phyloP scores from a whole-genome alignment of 805 yeast species.

The Debaryomyces hansenii region DNA sequence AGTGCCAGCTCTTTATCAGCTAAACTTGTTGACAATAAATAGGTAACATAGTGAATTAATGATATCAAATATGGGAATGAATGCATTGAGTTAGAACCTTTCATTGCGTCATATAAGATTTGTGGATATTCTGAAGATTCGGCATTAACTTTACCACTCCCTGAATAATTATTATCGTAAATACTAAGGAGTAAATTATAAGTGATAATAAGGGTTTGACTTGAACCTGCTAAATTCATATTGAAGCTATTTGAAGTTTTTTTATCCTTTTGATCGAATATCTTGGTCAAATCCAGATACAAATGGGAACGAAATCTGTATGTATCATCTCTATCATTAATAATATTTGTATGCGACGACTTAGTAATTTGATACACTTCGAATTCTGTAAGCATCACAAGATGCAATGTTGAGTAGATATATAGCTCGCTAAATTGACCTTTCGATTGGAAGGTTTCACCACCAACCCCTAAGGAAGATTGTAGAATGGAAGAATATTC shows the following conservation, averaged over 20 bases:
- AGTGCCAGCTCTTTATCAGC: slow-evolving; percentile 14
- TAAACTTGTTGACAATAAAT: slow-evolving; percentile 10
- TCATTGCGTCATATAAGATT: neutral
- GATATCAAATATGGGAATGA: slow-evolving; percentile 15
- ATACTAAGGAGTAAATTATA: slow-evolving; percentile 13
- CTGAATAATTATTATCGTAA: slow-evolving; percentile 30
- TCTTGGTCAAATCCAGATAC: slow-evolving; percentile 13
- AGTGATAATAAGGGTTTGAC: slow-evolving; percentile 13
- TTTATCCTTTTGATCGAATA: slow-evolving; percentile 11
- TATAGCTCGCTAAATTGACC: slow-evolving; percentile 26
- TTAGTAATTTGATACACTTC: slow-evolving; percentile 12
- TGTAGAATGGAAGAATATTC: slow-evolving; percentile 11
- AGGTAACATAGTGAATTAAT: slow-evolving; percentile 16
- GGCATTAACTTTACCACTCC: neutral
- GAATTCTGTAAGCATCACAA: slow-evolving; percentile 24
- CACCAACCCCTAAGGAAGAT: slow-evolving; percentile 23
- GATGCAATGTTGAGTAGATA: slow-evolving; percentile 28
- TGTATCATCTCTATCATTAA: slow-evolving; percentile 5
- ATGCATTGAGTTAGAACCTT: neutral
- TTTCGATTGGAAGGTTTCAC: slow-evolving; percentile 16
- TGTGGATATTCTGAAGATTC: neutral
- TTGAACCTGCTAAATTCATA: slow-evolving; percentile 15
- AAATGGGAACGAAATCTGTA: slow-evolving; percentile 12
- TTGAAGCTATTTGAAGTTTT: slow-evolving; percentile 16
- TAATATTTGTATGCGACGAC: neutral